A percentile compares a stretch with the other conserved stretches of the same genome.
phyloP scores from a whole-genome alignment of 805 yeast genomes.

The Brettanomyces custersianus region DNA sequence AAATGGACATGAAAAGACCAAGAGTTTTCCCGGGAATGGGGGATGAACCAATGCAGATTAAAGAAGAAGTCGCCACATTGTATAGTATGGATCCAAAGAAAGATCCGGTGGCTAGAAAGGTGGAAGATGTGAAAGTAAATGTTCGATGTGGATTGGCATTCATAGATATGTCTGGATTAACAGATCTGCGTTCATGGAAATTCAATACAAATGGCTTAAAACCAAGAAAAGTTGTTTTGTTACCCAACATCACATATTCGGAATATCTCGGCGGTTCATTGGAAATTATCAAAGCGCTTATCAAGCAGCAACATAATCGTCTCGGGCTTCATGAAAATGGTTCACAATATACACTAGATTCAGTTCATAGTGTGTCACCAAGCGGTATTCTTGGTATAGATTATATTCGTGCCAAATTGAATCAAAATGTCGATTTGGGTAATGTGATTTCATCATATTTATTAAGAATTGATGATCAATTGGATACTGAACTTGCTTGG shows the following conservation, averaged over 20 bases:
- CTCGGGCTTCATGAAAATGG: slow-evolving; percentile 1
- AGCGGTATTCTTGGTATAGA: slow-evolving; percentile 17
- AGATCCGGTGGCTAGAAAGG: slow-evolving; percentile 15
- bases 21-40: slow-evolving; percentile 17
- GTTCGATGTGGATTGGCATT: slow-evolving; percentile 65
- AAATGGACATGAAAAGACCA: slow-evolving; percentile 13
- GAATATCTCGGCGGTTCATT: slow-evolving; percentile 16
- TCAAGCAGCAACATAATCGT: slow-evolving; percentile 14
- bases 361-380: slow-evolving; percentile 10
- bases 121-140: slow-evolving; percentile 20
- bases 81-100: slow-evolving; percentile 17
- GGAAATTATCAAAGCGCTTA: slow-evolving; percentile 14
- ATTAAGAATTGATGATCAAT: slow-evolving; percentile 56
- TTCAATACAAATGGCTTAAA: slow-evolving; percentile 71
- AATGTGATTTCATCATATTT: slow-evolving; percentile 48
- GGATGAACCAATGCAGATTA: slow-evolving; percentile 1
- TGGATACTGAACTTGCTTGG: slow-evolving; percentile 66
- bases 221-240: slow-evolving; percentile 61
- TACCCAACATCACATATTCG: slow-evolving; percentile 17
- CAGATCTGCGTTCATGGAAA: slow-evolving; percentile 73
- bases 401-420: slow-evolving; percentile 25
- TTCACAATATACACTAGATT: slow-evolving; percentile 1
- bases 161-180: slow-evolving; percentile 76
- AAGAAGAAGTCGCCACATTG: slow-evolving; percentile 8
- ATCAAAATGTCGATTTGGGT: slow-evolving; percentile 38